A percentile compares a stretch with the other conserved stretches of the same genome.
Conservation (phyloP, 2,329 filamentous ascomycete species). For the Fusarium tupiense region DNA sequence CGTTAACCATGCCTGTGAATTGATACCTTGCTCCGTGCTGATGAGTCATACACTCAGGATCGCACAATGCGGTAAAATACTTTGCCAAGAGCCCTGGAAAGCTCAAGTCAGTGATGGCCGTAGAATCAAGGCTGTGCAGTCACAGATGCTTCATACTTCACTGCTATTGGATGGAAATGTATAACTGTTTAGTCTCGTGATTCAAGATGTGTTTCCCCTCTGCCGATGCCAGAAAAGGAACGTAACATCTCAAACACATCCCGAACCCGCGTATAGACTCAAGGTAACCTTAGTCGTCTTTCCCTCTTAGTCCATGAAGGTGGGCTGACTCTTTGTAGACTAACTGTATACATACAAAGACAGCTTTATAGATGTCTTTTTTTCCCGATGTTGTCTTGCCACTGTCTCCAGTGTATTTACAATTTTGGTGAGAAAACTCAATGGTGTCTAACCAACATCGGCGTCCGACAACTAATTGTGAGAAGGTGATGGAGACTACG, state of each 20-base stretch:
- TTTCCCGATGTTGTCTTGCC: too few species aligned
- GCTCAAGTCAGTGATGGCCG: background rate
- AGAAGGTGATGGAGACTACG: too few species aligned
- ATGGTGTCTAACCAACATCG: too few species aligned
- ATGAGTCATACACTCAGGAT: too few species aligned
- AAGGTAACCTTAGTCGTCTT: background rate
- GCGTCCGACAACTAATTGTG: too few species aligned
- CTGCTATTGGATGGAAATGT: background rate
- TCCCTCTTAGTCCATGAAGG: background rate
- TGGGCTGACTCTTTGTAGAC: background rate
- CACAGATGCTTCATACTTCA: accelerated
- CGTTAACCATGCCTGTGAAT: accelerated
- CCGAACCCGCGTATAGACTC: background rate
- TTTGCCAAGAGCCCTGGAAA: background rate
- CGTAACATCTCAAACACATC: background rate
- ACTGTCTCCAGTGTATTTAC: too few species aligned
- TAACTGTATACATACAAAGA: too few species aligned
- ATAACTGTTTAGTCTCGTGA: background rate
- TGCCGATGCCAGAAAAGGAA: background rate
- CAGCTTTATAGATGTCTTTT: too few species aligned
- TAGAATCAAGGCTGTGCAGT: background rate
- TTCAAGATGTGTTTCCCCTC: background rate
- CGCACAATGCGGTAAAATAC: too few species aligned
- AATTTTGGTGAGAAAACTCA: too few species aligned
- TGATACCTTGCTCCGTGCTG: too few species aligned